Evolutionary conservation across 23 red algal species (phyloP).

Genomic region (Pyropia yezoensis): DNA sequence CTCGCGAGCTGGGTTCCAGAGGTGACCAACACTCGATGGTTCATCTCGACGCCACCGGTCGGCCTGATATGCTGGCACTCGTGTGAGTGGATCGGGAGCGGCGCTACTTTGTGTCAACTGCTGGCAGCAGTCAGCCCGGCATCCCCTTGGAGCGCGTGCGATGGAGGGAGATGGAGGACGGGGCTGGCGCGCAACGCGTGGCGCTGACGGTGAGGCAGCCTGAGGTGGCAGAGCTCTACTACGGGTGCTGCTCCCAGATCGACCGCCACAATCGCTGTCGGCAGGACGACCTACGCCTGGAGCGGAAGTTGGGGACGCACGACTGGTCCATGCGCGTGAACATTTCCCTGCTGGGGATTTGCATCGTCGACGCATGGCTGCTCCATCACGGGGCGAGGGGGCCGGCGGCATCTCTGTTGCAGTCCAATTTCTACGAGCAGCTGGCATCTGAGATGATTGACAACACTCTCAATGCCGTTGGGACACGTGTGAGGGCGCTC

Average conservation of each 20-base stretch:
- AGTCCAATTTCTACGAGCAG: constrained; percentile 1
- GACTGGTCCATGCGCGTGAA: constrained; percentile 13
- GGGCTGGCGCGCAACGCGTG: not conserved
- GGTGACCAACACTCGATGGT: constrained; percentile 1
- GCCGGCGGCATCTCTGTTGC: not conserved
- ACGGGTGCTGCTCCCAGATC: too few relatives aligned
- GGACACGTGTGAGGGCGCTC: too few relatives aligned
- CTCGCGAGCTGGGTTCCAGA: not conserved
- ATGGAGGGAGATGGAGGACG: not conserved
- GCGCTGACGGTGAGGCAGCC: not conserved
- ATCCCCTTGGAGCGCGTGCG: not conserved
- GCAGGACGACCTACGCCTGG: constrained; percentile 12
- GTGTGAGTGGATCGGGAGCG: constrained; percentile 4
- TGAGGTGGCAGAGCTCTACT: constrained; percentile 2
- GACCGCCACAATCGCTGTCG: too few relatives aligned
- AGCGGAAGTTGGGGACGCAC: constrained; percentile 11
- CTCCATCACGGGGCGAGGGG: constrained; percentile 4
- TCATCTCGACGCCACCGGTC: not conserved
- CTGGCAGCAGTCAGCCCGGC: not conserved
- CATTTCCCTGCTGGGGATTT: constrained; percentile 5
- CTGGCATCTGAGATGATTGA: constrained; percentile 9
- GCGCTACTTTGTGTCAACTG: not conserved
- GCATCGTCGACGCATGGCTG: constrained; percentile 9
- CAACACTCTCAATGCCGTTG: constrained; percentile 11
- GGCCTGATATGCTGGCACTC: constrained; percentile 4